Base-by-base conservation (phyloP, 225 moss, liverwort and hornwort genomes). In the Pseudisothecium myosuroides region DNA sequence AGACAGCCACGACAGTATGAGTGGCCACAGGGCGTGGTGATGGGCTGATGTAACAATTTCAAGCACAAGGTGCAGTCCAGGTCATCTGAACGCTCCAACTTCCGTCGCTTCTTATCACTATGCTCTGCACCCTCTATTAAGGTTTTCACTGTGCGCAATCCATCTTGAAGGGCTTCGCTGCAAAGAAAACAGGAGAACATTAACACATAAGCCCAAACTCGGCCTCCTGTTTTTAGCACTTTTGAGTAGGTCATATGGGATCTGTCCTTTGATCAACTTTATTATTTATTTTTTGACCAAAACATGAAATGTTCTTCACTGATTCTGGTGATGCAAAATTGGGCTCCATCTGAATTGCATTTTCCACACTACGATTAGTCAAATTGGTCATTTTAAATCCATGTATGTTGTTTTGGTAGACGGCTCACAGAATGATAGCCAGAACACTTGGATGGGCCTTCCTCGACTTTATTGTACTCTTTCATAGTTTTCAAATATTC, bases 11-110 rank as follows among this genome's bases (percentile, higher is more conserved):
- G 95, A 86, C 98, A 98, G 89, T 90, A 98, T 7, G 97, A 95
- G 85, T 98, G 98, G 61, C 98, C 98, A 89, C 97, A 98, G 41
- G 97, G 97, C 34, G 98, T 98, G 39, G 98, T 97, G 87, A 98
- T 90, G 52, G 96, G 97, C 86, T 94, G 92, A 88, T 96, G 94
- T 34, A 98, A 92, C 81, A 97, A 91, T 93, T 98, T 97, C 63
- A 98, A 92, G 92, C 98, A 98, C 72, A 98, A 89, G 41, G 93
- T 98, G 88, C 98, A 98, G 85, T 98, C 98, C 75, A 97, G 89
- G 82, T 97, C 98, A 83, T 98, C 97, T 74, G 94, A 97, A 20
- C 93, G 95, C 86, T 96, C 92, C 87, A 98, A 63, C 91, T 93
- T 94, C 82, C 97, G 94, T 87, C 96, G 95, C 65, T 89, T 80